Evolutionary conservation across 2,329 filamentous ascomycete species (phyloP).

Genomic region (Nothophaeocryptopus gaeumannii): DNA sequence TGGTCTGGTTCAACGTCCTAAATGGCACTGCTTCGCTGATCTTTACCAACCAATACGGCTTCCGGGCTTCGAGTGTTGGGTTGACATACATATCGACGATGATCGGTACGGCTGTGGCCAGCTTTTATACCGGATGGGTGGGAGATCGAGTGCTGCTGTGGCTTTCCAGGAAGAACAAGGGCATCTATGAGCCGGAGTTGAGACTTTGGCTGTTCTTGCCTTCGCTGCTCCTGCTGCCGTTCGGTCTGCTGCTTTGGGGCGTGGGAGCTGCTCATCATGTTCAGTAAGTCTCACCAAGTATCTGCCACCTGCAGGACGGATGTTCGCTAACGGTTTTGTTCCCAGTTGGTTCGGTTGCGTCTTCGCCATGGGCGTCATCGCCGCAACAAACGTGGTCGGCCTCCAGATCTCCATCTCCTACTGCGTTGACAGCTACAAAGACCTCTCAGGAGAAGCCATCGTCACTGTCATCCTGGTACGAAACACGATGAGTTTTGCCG

Average conservation of each 20-base stretch:
- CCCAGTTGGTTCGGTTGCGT: conserved; percentile 46
- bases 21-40: conserved; percentile 43
- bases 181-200: conserved; percentile 42
- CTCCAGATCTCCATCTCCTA: conserved; percentile 43
- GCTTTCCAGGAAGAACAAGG: conserved; percentile 39
- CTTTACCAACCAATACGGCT: conserved; percentile 40
- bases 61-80: conserved; percentile 39
- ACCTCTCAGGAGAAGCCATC: conserved; percentile 45
- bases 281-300: conserved; percentile 28
- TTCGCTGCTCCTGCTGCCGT: conserved; percentile 44
- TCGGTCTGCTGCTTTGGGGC: conserved; percentile 50
- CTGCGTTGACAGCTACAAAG: conserved; percentile 47
- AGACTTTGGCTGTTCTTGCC: conserved; percentile 41
- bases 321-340: too few relatives aligned
- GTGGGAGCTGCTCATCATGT: conserved; percentile 47
- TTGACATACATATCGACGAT: conserved; percentile 38
- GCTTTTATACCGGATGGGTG: conserved; percentile 37
- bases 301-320: too few relatives aligned
- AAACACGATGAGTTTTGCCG: conserved; percentile 50
- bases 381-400: conserved; percentile 42
- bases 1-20: conserved; percentile 46
- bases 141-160: conserved; percentile 35
- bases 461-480: conserved; percentile 48
- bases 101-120: conserved; percentile 37
- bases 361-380: conserved; percentile 46